Evolutionary conservation across 805 yeast species (phyloP).

Genomic region (Suhomyces sp.): DNA sequence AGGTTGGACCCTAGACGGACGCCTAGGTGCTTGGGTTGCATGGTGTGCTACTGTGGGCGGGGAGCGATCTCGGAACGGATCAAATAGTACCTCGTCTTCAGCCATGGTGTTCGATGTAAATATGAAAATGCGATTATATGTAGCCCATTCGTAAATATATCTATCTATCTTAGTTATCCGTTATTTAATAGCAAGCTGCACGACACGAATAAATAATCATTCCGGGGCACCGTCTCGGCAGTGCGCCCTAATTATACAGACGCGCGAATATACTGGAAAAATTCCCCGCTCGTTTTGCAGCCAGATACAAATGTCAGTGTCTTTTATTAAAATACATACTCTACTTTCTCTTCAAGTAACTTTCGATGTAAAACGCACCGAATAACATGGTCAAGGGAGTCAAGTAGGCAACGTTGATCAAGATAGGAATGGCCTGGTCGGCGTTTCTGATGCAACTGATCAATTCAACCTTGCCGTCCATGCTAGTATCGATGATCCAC

Average conservation of each 20-base stretch:
- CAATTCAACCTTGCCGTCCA: slow-evolving; percentile 22
- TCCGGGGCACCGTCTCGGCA: neutral
- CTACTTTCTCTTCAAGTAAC: slow-evolving; percentile 38
- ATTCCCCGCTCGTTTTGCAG: neutral
- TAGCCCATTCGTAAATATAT: neutral
- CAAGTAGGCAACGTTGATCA: slow-evolving; percentile 61
- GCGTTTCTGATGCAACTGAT: slow-evolving; percentile 52
- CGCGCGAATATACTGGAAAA: neutral
- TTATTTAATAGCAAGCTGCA: neutral
- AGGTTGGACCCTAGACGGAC: neutral
- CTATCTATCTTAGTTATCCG: neutral
- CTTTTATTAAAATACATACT: neutral
- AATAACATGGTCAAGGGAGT: slow-evolving; percentile 66
- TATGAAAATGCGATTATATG: neutral
- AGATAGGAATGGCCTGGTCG: slow-evolving; percentile 61
- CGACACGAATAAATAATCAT: neutral
- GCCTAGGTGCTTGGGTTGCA: neutral
- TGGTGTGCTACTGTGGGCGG: neutral
- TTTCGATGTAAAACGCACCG: slow-evolving; percentile 62
- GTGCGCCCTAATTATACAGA: neutral
- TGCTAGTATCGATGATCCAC: slow-evolving; percentile 49
- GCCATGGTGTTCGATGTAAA: neutral
- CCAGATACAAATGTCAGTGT: neutral
- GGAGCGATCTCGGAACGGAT: neutral
- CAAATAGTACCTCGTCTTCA: neutral